A percentile compares a stretch with the other conserved stretches of the same genome.
Evolutionary conservation across 2,329 filamentous ascomycete species (phyloP).

Genomic region (Colletotrichum agaves): DNA sequence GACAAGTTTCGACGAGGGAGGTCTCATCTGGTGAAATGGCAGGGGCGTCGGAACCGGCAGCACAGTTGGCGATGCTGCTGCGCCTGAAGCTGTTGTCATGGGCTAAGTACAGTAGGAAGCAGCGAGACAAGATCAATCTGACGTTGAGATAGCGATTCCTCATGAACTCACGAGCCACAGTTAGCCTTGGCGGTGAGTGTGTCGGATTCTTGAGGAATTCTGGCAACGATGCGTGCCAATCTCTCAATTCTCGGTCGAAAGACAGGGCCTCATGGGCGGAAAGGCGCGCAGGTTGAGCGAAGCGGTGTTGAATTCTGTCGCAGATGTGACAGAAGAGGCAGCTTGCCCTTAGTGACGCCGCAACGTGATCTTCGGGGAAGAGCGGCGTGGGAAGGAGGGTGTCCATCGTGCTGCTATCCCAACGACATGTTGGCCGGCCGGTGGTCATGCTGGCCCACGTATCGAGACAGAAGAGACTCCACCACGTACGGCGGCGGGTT

Average conservation of each 20-base stretch:
- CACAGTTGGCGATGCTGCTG: constrained; percentile 14
- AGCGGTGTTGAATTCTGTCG: constrained; percentile 45
- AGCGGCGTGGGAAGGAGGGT: constrained; percentile 41
- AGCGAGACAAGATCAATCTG: constrained; percentile 42
- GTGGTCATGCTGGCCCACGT: constrained; percentile 55
- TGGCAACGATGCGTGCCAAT: constrained; percentile 43
- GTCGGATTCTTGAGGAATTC: constrained; percentile 39
- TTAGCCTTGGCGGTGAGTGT: constrained; percentile 42
- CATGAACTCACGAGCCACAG: constrained; percentile 44
- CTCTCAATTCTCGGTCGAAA: constrained; percentile 44
- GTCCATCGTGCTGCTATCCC: constrained; percentile 47
- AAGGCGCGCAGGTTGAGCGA: constrained; percentile 43
- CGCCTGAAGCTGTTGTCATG: constrained; percentile 37
- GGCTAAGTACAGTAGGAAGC: constrained; percentile 40
- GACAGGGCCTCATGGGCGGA: constrained; percentile 41
- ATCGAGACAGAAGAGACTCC: constrained; percentile 56
- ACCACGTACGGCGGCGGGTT: constrained; percentile 54
- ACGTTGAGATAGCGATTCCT: constrained; percentile 46
- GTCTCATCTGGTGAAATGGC: constrained; percentile 38
- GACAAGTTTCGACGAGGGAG: constrained; percentile 41
- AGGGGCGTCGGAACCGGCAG: constrained; percentile 12
- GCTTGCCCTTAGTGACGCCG: constrained; percentile 42
- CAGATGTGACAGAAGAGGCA: constrained; percentile 45
- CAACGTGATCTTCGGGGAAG: constrained; percentile 41
- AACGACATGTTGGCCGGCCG: constrained; percentile 48